A percentile compares a stretch with the other conserved stretches of the same genome.
Conservation (phyloP, 2,329 filamentous ascomycete genomes). For the Colletotrichum endophyticum region DNA sequence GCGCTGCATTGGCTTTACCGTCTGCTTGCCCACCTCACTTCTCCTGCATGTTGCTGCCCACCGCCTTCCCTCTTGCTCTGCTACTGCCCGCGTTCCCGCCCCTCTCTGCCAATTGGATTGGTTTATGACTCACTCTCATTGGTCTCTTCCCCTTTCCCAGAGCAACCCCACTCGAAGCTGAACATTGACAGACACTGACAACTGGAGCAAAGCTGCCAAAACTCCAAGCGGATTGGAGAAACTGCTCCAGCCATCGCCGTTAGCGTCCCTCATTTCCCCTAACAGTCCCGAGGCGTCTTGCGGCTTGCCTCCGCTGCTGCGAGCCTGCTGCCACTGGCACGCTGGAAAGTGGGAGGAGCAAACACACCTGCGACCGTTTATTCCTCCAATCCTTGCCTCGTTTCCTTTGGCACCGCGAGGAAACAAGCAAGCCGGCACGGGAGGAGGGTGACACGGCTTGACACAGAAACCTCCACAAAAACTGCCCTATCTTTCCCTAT, state of each 20-base stretch:
- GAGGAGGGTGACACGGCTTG: not conserved
- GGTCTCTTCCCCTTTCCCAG: not conserved
- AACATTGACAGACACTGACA: not conserved
- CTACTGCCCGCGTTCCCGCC: not conserved
- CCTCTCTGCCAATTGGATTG: not conserved
- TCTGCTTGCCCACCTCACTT: not conserved
- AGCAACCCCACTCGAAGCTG: not conserved
- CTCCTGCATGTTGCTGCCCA: not conserved
- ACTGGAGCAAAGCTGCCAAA: not conserved
- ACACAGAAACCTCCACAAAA: not conserved
- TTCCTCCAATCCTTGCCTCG: not conserved
- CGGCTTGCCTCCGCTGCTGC: not conserved
- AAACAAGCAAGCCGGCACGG: not conserved
- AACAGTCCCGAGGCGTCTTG: not conserved
- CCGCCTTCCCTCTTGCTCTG: not conserved
- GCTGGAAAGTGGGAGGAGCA: conserved; percentile 4
- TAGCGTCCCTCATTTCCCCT: not conserved
- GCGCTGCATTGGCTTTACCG: not conserved
- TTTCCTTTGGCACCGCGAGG: not conserved
- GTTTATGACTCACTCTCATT: conserved; percentile 3
- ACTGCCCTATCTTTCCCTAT: not conserved
- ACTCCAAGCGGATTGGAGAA: not conserved
- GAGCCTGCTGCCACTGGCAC: not conserved
- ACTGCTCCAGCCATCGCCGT: not conserved
- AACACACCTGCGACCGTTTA: not conserved